A percentile compares a stretch with the other conserved stretches of the same genome.
Conservation (phyloP, 352 stramenopile species). For the Elongisporangium undulatum region DNA sequence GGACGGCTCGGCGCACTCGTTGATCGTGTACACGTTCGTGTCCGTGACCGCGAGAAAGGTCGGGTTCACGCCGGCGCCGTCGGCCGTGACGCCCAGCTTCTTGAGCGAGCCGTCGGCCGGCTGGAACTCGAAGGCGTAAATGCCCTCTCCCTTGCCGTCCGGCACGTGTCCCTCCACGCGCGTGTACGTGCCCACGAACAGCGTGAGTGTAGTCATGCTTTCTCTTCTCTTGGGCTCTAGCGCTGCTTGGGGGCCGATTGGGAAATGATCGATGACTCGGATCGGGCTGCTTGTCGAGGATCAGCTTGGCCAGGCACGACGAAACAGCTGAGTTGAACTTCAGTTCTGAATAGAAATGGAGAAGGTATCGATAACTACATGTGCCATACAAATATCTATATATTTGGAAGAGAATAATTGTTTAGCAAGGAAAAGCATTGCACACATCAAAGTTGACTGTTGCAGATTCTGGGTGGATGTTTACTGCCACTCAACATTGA, state of each 20-base stretch:
- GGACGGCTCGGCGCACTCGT: slow-evolving; percentile 56
- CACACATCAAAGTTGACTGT: too few species aligned
- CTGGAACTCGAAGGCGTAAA: slow-evolving; percentile 64
- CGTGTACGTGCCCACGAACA: slow-evolving; percentile 86
- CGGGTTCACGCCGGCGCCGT: slow-evolving; percentile 60
- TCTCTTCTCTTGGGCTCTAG: neutral
- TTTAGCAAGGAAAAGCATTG: too few species aligned
- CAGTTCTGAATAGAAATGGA: too few species aligned
- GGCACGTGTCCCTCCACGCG: slow-evolving; percentile 67
- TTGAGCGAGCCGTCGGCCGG: slow-evolving; percentile 37
- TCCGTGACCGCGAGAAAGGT: slow-evolving; percentile 49
- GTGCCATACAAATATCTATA: too few species aligned
- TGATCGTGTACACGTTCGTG: slow-evolving; percentile 55
- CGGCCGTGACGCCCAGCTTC: slow-evolving; percentile 33
- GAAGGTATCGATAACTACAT: too few species aligned
- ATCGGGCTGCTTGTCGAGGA: neutral
- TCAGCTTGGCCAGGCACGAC: too few species aligned
- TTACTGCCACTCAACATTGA: too few species aligned
- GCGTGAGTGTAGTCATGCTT: slow-evolving; percentile 23
- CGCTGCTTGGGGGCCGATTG: slow-evolving; percentile 3
- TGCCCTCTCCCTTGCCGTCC: slow-evolving; percentile 68
- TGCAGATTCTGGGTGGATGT: too few species aligned
- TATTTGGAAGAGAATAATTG: too few species aligned
- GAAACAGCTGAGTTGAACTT: too few species aligned
- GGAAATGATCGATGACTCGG: slow-evolving; percentile 6